phyloP scores from a whole-genome alignment of 495 filamentous ascomycete species.

The Cenococcum geophilum region DNA sequence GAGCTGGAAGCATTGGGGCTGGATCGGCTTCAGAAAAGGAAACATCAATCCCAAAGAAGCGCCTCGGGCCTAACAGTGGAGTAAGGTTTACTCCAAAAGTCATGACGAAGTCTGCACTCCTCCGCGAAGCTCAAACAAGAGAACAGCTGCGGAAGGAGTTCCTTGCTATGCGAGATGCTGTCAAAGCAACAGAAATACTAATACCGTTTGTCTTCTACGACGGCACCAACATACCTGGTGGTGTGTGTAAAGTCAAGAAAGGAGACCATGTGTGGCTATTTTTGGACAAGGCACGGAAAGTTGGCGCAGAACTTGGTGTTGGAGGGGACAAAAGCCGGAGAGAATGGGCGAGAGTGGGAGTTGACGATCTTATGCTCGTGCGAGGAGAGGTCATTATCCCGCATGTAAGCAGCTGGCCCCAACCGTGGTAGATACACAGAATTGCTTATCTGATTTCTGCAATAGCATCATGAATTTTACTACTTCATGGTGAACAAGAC shows the following conservation, averaged over 20 bases:
- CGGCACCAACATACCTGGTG: slow-evolving; percentile 87
- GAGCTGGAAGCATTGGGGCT: slow-evolving; percentile 37
- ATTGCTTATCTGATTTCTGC: background rate
- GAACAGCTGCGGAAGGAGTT: slow-evolving; percentile 85
- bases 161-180: slow-evolving; percentile 69
- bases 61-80: slow-evolving; percentile 59
- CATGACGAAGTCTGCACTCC: slow-evolving; percentile 77
- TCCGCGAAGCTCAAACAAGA: slow-evolving; percentile 72
- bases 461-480: slow-evolving; percentile 90
- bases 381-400: slow-evolving; percentile 88
- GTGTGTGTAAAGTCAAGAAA: slow-evolving; percentile 79
- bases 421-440: background rate
- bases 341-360: slow-evolving; percentile 88
- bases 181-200: slow-evolving; percentile 82
- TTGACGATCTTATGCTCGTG: slow-evolving; percentile 96
- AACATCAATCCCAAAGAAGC: slow-evolving; percentile 43
- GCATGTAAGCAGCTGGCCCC: slow-evolving; percentile 59
- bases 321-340: slow-evolving; percentile 56
- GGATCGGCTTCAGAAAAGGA: slow-evolving; percentile 31
- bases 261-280: slow-evolving; percentile 89
- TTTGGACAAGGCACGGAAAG: slow-evolving; percentile 81
- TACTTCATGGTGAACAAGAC: slow-evolving; percentile 90
- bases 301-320: slow-evolving; percentile 75
- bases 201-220: slow-evolving; percentile 98
- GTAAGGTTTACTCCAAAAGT: slow-evolving; percentile 67